Evolutionary conservation across 2,329 filamentous ascomycete genomes (phyloP).

Genomic region (Ascochyta koolunga): DNA sequence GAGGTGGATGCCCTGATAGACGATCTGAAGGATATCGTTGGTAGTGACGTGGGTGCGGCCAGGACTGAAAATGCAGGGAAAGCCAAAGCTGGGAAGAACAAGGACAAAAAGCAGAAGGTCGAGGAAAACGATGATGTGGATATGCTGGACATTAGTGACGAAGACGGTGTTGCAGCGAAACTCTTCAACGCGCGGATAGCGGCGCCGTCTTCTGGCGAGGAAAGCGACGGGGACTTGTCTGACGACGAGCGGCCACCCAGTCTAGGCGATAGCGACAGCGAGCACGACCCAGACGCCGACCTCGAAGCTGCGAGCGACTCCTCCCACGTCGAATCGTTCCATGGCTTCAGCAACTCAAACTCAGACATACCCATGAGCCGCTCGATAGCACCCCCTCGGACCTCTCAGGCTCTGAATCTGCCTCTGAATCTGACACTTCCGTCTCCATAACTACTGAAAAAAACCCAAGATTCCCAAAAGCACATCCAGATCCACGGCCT

Average conservation of each 20-base stretch:
- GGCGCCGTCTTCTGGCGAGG: constrained; percentile 44
- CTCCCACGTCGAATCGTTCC: constrained; percentile 8
- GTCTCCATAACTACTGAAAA: constrained; percentile 12
- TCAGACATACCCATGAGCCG: constrained; percentile 5
- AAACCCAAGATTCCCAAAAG: constrained; percentile 21
- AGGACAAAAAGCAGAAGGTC: constrained; percentile 26
- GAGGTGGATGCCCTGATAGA: constrained; percentile 56
- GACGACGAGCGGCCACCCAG: constrained; percentile 41
- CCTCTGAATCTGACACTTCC: constrained; percentile 23
- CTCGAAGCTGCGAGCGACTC: constrained; percentile 25
- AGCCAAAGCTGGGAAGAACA: constrained; percentile 17
- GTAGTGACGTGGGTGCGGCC: constrained; percentile 4
- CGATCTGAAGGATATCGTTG: constrained; percentile 50
- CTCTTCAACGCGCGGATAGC: constrained; percentile 50
- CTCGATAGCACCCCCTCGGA: constrained; percentile 24
- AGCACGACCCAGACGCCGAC: constrained; percentile 28
- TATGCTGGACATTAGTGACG: constrained; percentile 35
- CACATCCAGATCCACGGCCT: constrained; percentile 41
- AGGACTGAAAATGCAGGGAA: background rate
- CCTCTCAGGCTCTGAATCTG: constrained; percentile 18
- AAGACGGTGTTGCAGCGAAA: constrained; percentile 39
- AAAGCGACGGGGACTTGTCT: constrained; percentile 37
- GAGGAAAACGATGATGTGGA: constrained; percentile 22
- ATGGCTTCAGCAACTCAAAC: constrained; percentile 11
- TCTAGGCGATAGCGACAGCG: constrained; percentile 36